Evolutionary conservation across 495 filamentous ascomycete species (phyloP).

Genomic region (Penicillium cataractarum): DNA sequence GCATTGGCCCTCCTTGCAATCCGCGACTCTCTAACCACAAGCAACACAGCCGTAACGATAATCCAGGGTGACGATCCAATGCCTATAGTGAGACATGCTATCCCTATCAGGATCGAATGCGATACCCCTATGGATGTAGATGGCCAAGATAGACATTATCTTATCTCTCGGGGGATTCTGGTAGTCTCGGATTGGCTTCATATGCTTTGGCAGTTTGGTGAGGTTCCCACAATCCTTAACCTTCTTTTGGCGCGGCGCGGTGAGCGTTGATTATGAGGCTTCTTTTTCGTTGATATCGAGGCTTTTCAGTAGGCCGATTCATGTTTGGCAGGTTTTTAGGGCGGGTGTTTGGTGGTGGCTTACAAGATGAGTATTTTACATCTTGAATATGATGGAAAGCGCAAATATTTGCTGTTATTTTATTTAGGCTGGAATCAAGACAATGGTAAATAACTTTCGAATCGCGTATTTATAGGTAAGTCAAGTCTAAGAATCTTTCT

Average conservation of each 20-base stretch:
- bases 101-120: not conserved
- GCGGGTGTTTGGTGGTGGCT: too few species aligned
- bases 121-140: not conserved
- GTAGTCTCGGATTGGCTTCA: not conserved
- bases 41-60: not conserved
- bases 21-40: not conserved
- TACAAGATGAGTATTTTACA: too few species aligned
- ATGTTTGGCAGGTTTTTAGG: too few species aligned
- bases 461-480: too few species aligned
- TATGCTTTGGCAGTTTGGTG: not conserved
- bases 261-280: not conserved
- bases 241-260: not conserved
- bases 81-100: not conserved
- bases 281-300: too few species aligned
- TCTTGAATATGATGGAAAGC: too few species aligned
- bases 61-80: not conserved
- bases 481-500: too few species aligned
- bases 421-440: too few species aligned
- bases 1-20: not conserved
- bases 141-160: not conserved
- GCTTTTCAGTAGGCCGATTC: too few species aligned
- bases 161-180: not conserved
- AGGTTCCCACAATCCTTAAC: not conserved
- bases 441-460: too few species aligned
- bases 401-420: too few species aligned